Percentiles rank a stretch among this genome's conserved stretches.
Conservation (phyloP, 2,329 filamentous ascomycete species). For the Hymenoscyphus albidus region DNA sequence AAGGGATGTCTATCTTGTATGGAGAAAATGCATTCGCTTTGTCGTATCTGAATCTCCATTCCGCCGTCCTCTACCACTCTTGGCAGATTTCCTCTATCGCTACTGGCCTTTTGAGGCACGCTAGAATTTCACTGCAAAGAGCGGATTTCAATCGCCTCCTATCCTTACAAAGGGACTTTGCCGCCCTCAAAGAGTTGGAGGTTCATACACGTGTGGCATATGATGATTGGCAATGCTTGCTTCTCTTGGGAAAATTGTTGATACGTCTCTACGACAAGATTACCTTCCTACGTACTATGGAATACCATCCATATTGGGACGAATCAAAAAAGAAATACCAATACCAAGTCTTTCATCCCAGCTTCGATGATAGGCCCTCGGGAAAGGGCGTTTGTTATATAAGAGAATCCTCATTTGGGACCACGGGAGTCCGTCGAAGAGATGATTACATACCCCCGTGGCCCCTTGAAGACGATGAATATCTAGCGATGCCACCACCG, state of each 20-base stretch:
- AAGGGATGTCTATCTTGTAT: not conserved
- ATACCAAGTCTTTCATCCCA: not conserved
- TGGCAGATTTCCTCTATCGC: not conserved
- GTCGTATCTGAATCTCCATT: not conserved
- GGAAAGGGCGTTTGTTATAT: not conserved
- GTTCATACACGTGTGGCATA: not conserved
- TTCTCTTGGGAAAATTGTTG: not conserved
- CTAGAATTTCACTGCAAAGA: not conserved
- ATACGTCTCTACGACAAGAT: not conserved
- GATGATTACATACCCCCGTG: not conserved
- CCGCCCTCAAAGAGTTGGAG: not conserved
- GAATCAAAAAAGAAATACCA: not conserved
- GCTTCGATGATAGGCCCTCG: not conserved
- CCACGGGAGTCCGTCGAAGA: not conserved
- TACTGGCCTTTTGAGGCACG: not conserved
- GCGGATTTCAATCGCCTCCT: not conserved
- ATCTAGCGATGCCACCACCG: not conserved
- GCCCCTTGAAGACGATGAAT: not conserved
- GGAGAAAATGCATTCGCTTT: not conserved
- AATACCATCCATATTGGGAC: not conserved
- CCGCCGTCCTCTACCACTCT: not conserved
- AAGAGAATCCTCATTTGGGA: not conserved
- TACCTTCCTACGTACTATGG: not conserved
- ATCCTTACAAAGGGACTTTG: not conserved
- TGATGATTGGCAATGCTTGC: not conserved